These are phyloP conservation scores for Ceratocystis cacaofunesta DNA, from an alignment of 2,329 filamentous ascomycete genomes.

Conservation along the genomic window DNA sequence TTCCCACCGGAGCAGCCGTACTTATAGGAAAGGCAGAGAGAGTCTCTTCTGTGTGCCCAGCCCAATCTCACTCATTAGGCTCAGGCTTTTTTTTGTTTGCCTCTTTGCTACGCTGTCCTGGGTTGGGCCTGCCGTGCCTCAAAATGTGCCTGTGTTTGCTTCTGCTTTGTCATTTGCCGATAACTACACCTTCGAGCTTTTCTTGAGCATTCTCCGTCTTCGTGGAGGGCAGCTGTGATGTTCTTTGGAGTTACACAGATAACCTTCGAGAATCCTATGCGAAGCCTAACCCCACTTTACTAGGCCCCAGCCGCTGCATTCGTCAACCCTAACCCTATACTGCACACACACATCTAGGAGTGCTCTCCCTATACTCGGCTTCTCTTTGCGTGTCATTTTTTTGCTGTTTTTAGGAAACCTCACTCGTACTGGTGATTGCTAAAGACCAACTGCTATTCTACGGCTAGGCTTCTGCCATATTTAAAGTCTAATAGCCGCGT, in stretches of 20 bases:
- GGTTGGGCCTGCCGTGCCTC: no score
- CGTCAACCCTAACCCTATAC: neutral
- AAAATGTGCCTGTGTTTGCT: neutral
- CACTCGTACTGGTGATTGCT: neutral
- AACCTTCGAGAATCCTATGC: neutral
- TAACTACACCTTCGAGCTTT: neutral
- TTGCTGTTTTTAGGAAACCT: no score
- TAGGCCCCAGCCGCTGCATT: no score
- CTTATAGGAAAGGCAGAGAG: neutral
- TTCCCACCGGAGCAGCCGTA: neutral
- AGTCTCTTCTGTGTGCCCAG: neutral
- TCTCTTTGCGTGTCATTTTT: neutral
- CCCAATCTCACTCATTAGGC: neutral
- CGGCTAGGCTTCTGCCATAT: neutral
- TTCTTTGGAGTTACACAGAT: neutral
- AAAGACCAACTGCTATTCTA: neutral
- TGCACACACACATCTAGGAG: neutral
- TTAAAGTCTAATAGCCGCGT: neutral
- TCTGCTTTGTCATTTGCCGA: neutral
- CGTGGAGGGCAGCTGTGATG: neutral
- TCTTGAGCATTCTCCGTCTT: neutral
- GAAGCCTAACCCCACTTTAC: neutral
- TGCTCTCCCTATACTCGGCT: neutral
- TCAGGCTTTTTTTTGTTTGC: no score
- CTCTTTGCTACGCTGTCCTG: no score